These are phyloP conservation scores for Glaciozyma martinii DNA, from an alignment of 768 basidiomycete genomes.

Conservation along the genomic window DNA sequence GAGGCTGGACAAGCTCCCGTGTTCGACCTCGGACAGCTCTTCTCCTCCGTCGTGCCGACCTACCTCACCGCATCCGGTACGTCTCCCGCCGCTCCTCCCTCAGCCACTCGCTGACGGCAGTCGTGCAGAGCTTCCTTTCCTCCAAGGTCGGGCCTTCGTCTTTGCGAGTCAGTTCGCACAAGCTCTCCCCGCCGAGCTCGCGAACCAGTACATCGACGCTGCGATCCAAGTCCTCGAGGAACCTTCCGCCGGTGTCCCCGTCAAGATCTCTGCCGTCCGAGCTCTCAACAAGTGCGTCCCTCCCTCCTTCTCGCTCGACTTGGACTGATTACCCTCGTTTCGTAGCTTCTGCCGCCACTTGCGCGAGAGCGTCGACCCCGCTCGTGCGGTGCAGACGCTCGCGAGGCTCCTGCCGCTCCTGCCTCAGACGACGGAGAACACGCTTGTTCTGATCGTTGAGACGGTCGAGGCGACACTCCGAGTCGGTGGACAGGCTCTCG, in stretches of 20 bases:
- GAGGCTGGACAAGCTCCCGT: constrained; percentile 55
- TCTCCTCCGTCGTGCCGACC: constrained; percentile 68
- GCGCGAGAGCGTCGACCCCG: constrained; percentile 50
- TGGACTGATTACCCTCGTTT: not conserved
- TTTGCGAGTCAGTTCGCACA: constrained; percentile 83
- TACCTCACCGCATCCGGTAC: constrained; percentile 62
- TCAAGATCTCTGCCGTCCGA: constrained; percentile 89
- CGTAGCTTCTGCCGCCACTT: constrained; percentile 44
- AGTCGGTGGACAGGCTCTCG: constrained; percentile 51
- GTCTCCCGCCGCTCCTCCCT: constrained; percentile 27
- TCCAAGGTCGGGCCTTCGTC: constrained; percentile 90
- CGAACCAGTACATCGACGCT: constrained; percentile 77
- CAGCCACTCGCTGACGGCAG: not conserved
- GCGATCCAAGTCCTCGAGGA: constrained; percentile 78
- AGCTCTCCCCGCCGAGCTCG: constrained; percentile 60
- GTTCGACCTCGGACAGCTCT: constrained; percentile 67
- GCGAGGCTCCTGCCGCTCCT: constrained; percentile 77
- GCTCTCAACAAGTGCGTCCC: constrained; percentile 77
- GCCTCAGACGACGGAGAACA: constrained; percentile 70
- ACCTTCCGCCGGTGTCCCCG: constrained; percentile 60
- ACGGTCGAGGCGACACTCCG: constrained; percentile 70
- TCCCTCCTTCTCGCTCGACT: not conserved
- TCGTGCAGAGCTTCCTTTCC: constrained; percentile 67
- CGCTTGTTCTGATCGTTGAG: constrained; percentile 76
- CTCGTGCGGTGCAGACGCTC: constrained; percentile 60